Evolutionary conservation across 306 rosid genomes (phyloP).

Genomic region (Vigna radiata): DNA sequence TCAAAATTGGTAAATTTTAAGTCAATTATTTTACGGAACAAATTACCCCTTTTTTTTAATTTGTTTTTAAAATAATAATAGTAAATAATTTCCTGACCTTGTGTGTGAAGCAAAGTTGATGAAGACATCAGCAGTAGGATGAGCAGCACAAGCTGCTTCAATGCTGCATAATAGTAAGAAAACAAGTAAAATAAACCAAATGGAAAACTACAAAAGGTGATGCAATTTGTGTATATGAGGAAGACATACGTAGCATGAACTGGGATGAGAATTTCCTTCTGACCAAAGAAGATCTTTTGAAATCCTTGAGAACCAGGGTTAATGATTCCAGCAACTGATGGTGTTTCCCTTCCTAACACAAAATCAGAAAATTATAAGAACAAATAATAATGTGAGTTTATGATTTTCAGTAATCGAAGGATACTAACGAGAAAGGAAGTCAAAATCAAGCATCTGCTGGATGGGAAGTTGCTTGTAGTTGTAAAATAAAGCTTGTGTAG

Average conservation of each 20-base stretch:
- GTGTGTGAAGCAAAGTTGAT: constrained; percentile 95
- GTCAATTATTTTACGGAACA: too few species aligned
- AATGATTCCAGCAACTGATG: constrained; percentile 96
- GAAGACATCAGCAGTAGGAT: constrained; percentile 97
- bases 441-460: constrained; percentile 99
- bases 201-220: not conserved
- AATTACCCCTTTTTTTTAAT: too few species aligned
- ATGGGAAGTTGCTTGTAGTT: constrained; percentile 96
- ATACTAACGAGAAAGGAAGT: constrained; percentile 87
- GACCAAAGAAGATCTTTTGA: constrained; percentile 96
- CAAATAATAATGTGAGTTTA: not conserved
- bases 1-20: too few species aligned
- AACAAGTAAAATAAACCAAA: constrained; percentile 18
- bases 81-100: constrained; percentile 59
- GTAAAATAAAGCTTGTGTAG: constrained; percentile 92
- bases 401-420: not conserved
- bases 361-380: constrained; percentile 13
- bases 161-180: constrained; percentile 63
- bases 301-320: constrained; percentile 97
- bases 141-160: constrained; percentile 95
- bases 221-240: constrained; percentile 7
- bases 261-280: constrained; percentile 93
- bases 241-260: constrained; percentile 84
- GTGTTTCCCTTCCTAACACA: constrained; percentile 91
- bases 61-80: too few species aligned